Evolutionary conservation across 768 basidiomycete species (phyloP).

Genomic region (Termitomyces sp.): DNA sequence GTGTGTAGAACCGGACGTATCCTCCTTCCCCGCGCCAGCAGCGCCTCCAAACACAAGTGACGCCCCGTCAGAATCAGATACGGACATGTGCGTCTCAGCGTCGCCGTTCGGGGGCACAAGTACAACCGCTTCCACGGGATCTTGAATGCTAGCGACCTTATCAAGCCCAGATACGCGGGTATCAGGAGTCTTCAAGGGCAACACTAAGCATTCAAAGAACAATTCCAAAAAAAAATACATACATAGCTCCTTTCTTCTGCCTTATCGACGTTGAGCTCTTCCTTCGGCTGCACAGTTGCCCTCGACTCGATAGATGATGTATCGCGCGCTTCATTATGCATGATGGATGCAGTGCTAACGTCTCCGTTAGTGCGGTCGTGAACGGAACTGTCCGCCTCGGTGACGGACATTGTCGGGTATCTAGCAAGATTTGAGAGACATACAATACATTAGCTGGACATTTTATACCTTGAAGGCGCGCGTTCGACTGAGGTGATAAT

Average conservation of each 20-base stretch:
- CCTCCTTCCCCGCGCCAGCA: not conserved
- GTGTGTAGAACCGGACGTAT: not conserved
- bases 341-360: not conserved
- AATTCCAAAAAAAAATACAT: not conserved
- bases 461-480: conserved; percentile 11
- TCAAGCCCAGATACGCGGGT: not conserved
- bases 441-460: not conserved
- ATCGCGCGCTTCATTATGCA: conserved; percentile 3
- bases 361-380: conserved; percentile 10
- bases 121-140: not conserved
- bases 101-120: not conserved
- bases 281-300: conserved; percentile 6
- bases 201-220: not conserved
- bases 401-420: conserved; percentile 17
- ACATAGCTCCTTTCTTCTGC: not conserved
- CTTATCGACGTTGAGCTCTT: not conserved
- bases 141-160: not conserved
- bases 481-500: not conserved
- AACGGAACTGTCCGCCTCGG: conserved; percentile 7
- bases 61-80: not conserved
- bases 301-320: conserved; percentile 6
- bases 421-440: conserved; percentile 7
- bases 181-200: not conserved
- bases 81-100: no score
- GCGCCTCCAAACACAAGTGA: not conserved